Percentiles rank a stretch among this genome's conserved stretches.
phyloP scores from a whole-genome alignment of 495 filamentous ascomycete species.

The Daldinia decipiens region DNA sequence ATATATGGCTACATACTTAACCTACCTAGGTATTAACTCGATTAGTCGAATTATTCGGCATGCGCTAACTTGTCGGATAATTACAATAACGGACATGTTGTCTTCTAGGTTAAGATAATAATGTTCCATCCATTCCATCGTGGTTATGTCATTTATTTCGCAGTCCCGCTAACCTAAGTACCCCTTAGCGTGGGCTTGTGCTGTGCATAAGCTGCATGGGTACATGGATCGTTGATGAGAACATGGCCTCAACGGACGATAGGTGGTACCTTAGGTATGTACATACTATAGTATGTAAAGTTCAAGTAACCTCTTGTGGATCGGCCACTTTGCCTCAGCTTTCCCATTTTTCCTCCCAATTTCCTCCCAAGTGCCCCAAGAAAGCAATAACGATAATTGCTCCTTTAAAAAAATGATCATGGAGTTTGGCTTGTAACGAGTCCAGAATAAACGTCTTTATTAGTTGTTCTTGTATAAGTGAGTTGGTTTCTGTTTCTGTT shows the following conservation, averaged over 20 bases:
- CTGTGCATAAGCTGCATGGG: slow-evolving; percentile 13
- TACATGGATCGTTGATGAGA: slow-evolving; percentile 15
- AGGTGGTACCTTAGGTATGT: too few relatives aligned
- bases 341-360: slow-evolving; percentile 24
- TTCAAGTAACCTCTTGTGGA: slow-evolving; percentile 35
- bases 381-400: slow-evolving; percentile 30
- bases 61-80: slow-evolving; percentile 33
- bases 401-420: slow-evolving; percentile 28
- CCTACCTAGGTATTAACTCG: not conserved
- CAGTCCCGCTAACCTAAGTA: slow-evolving; percentile 26
- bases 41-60: slow-evolving; percentile 37
- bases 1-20: not conserved
- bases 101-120: slow-evolving; percentile 16
- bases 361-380: slow-evolving; percentile 10
- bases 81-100: slow-evolving; percentile 14
- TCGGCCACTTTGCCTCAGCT: slow-evolving; percentile 45
- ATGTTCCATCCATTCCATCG: slow-evolving; percentile 2
- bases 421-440: slow-evolving; percentile 39
- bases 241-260: slow-evolving; percentile 33
- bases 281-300: not conserved
- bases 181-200: slow-evolving; percentile 29
- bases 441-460: slow-evolving; percentile 26
- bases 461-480: slow-evolving; percentile 48
- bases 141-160: slow-evolving; percentile 41
- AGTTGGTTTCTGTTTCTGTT: slow-evolving; percentile 19